These are phyloP conservation scores for Fraxinus paxiana DNA, from an alignment of 305 asterid species.

Conservation along the genomic window DNA sequence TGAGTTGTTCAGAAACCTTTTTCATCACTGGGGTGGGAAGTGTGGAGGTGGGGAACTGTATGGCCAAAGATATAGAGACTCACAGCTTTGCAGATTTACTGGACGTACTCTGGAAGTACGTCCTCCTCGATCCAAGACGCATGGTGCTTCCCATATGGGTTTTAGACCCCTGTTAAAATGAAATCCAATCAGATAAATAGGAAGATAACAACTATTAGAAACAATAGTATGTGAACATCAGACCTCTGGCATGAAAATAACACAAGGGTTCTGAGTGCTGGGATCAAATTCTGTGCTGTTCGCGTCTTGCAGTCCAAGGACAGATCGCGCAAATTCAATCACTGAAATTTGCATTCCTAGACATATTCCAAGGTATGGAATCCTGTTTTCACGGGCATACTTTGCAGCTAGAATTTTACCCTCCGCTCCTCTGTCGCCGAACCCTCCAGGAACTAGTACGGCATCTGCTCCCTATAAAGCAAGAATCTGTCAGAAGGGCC, in stretches of 20 bases:
- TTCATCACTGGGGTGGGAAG: neutral
- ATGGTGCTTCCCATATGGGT: constrained; percentile 97
- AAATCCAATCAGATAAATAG: constrained; percentile 6
- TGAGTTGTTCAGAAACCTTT: neutral
- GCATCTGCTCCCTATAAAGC: constrained; percentile 71
- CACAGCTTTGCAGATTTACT: constrained; percentile 72
- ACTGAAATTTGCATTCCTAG: constrained; percentile 93
- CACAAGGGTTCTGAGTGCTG: constrained; percentile 65
- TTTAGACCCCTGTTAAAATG: constrained; percentile 67
- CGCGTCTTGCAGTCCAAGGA: constrained; percentile 70
- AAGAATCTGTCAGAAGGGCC: constrained; percentile 24
- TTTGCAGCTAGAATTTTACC: constrained; percentile 92
- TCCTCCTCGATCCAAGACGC: constrained; percentile 96
- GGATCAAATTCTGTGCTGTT: constrained; percentile 85
- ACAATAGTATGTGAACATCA: constrained; percentile 9
- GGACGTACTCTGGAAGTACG: constrained; percentile 58
- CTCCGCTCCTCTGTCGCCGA: constrained; percentile 96
- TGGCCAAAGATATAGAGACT: constrained; percentile 33
- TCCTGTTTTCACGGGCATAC: constrained; percentile 82
- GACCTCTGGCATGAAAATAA: constrained; percentile 94
- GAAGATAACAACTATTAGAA: constrained; percentile 2
- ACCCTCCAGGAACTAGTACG: constrained; percentile 91
- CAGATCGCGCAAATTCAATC: constrained; percentile 75
- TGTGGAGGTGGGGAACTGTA: neutral
- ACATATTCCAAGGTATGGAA: constrained; percentile 88